Evolutionary conservation across 2,329 filamentous ascomycete species (phyloP).

Genomic region (Ophiostoma tasmaniense): DNA sequence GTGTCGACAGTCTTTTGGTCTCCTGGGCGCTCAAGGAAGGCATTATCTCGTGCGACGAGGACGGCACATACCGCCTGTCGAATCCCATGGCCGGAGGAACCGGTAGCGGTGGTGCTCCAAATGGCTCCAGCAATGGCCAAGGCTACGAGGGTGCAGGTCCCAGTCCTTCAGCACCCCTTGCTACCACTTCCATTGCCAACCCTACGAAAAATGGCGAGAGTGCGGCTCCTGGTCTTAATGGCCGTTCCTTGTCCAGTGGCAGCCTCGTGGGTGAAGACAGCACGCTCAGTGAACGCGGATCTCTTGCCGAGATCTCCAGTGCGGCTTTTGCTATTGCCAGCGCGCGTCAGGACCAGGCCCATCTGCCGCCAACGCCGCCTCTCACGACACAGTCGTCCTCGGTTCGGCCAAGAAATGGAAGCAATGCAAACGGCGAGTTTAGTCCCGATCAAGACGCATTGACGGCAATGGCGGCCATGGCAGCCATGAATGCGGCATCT

Average conservation of each 20-base stretch:
- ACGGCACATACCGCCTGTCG: conserved; percentile 49
- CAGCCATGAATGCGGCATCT: background rate
- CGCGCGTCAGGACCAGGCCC: background rate
- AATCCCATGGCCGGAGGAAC: conserved; percentile 16
- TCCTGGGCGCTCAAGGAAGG: conserved; percentile 56
- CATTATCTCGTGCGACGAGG: conserved; percentile 51
- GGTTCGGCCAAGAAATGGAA: background rate
- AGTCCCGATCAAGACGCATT: background rate
- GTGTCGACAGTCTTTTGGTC: conserved; percentile 49
- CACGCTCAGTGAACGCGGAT: background rate
- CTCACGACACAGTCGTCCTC: background rate
- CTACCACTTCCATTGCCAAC: background rate
- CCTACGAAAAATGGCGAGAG: background rate
- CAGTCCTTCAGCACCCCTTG: background rate
- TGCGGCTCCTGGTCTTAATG: background rate
- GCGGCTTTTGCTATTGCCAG: background rate
- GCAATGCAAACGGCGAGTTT: background rate
- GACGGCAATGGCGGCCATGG: conserved; percentile 2
- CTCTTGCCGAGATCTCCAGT: background rate
- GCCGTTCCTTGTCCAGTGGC: background rate
- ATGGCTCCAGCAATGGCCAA: background rate
- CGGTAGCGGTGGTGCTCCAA: conserved; percentile 13
- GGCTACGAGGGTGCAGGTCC: background rate
- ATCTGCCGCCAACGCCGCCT: background rate
- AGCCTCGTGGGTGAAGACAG: background rate